These are phyloP conservation scores for Mollisia scopiformis DNA, from an alignment of 2,329 filamentous ascomycete genomes.

Conservation along the genomic window DNA sequence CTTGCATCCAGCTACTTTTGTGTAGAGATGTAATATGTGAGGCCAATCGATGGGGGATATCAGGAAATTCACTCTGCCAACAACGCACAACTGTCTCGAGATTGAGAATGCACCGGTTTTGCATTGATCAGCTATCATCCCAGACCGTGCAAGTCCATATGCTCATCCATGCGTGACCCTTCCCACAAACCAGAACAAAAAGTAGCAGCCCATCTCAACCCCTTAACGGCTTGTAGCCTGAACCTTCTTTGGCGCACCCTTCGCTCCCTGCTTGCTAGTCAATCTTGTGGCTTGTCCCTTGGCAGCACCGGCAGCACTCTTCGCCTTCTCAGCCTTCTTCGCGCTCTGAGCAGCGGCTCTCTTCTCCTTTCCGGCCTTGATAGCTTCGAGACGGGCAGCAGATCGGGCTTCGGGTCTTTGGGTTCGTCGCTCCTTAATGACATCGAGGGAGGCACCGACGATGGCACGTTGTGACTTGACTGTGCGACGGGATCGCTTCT, in stretches of 20 bases:
- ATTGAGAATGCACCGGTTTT: conserved; percentile 28
- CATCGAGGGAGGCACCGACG: conserved; percentile 98
- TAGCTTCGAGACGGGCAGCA: conserved; percentile 85
- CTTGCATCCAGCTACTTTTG: no score
- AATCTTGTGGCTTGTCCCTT: conserved; percentile 81
- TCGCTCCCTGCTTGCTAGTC: conserved; percentile 95
- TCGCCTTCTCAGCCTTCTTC: conserved; percentile 99
- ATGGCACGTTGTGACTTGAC: conserved; percentile 99
- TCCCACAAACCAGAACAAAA: conserved; percentile 31
- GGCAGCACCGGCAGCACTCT: conserved; percentile 73
- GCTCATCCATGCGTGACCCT: conserved; percentile 35
- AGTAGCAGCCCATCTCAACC: not conserved
- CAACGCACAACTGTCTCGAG: not conserved
- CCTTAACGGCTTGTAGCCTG: conserved; percentile 83
- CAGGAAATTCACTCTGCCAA: not conserved
- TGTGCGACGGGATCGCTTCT: conserved; percentile 98
- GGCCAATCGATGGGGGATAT: no score
- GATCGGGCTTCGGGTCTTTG: conserved; percentile 94
- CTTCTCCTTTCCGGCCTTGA: conserved; percentile 99
- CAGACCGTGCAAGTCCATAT: conserved; percentile 36
- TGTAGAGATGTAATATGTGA: no score
- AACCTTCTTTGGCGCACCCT: conserved; percentile 86
- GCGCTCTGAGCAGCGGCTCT: conserved; percentile 82
- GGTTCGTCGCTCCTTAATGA: conserved; percentile 98
- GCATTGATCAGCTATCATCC: conserved; percentile 37